Conservation (phyloP, 495 filamentous ascomycete species). For the Neohortaea acidophila region DNA sequence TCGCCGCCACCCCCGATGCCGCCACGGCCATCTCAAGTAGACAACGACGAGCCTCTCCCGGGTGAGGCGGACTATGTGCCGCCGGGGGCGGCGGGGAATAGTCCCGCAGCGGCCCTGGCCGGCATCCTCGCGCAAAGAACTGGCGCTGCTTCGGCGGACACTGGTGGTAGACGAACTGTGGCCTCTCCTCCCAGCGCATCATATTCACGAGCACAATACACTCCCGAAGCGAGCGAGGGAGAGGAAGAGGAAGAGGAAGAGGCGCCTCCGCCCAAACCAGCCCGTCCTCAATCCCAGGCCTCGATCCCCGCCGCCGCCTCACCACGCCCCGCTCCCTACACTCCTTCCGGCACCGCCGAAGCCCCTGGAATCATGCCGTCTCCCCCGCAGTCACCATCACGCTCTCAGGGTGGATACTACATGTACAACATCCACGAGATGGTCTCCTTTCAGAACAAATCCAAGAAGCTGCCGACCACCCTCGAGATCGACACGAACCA, state of each 20-base stretch:
- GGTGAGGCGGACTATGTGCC: slow-evolving; percentile 15
- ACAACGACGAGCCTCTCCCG: slow-evolving; percentile 18
- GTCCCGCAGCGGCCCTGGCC: slow-evolving; percentile 57
- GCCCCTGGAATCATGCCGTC: slow-evolving; percentile 38
- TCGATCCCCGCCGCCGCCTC: slow-evolving; percentile 21
- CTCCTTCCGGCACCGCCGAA: slow-evolving; percentile 16
- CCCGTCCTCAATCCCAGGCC: slow-evolving; percentile 49
- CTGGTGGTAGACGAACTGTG: slow-evolving; percentile 22
- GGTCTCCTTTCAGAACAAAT: slow-evolving; percentile 83
- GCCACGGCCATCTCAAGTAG: slow-evolving; percentile 10
- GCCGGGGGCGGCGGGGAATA: slow-evolving; percentile 24
- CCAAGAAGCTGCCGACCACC: slow-evolving; percentile 93
- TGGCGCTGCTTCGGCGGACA: slow-evolving; percentile 4
- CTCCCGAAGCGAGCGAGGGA: slow-evolving; percentile 47
- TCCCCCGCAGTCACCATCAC: slow-evolving; percentile 36
- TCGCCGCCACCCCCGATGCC: slow-evolving; percentile 24
- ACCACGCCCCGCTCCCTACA: slow-evolving; percentile 26
- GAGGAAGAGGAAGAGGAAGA: too few species aligned
- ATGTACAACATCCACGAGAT: slow-evolving; percentile 96
- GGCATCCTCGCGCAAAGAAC: slow-evolving; percentile 48
- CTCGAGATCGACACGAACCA: slow-evolving; percentile 78
- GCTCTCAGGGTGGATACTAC: slow-evolving; percentile 58
- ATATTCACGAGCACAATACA: slow-evolving; percentile 34
- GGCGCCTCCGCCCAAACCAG: slow-evolving; percentile 54
- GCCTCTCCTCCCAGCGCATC: slow-evolving; percentile 30